Conservation (phyloP, 306 rosid species). For the Vigna reflexopilosa region DNA sequence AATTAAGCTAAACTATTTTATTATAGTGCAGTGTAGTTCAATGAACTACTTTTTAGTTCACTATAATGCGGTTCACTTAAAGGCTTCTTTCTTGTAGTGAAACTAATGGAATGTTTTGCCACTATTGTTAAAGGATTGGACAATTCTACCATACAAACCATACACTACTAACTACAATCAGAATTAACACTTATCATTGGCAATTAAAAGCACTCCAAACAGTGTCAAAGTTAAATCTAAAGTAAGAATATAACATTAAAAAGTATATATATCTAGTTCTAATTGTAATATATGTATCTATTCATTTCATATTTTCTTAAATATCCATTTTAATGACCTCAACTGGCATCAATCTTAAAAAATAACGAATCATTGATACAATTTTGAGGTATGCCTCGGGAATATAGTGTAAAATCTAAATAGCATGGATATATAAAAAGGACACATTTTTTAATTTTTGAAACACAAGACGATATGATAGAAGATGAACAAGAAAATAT, state of each 20-base stretch:
- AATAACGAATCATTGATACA: slow-evolving; percentile 17
- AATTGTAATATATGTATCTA: neutral
- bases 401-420: slow-evolving; percentile 1
- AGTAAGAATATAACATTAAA: slow-evolving; percentile 13
- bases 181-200: slow-evolving; percentile 15
- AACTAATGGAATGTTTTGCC: slow-evolving; percentile 8
- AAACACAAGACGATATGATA: neutral
- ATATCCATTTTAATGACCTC: slow-evolving; percentile 13
- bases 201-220: neutral
- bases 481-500: neutral
- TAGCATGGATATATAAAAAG: neutral
- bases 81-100: slow-evolving; percentile 28
- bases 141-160: neutral
- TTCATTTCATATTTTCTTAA: slow-evolving; percentile 8
- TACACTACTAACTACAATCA: neutral
- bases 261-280: neutral
- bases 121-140: neutral
- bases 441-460: neutral
- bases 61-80: neutral
- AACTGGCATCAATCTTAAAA: slow-evolving; percentile 11
- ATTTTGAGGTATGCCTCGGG: slow-evolving; percentile 10
- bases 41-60: no score
- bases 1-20: no score
- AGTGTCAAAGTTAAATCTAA: slow-evolving; percentile 30
- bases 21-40: no score